Evolutionary conservation across 140 eudicot genomes (phyloP).

Genomic region (Flaveria floridana): DNA sequence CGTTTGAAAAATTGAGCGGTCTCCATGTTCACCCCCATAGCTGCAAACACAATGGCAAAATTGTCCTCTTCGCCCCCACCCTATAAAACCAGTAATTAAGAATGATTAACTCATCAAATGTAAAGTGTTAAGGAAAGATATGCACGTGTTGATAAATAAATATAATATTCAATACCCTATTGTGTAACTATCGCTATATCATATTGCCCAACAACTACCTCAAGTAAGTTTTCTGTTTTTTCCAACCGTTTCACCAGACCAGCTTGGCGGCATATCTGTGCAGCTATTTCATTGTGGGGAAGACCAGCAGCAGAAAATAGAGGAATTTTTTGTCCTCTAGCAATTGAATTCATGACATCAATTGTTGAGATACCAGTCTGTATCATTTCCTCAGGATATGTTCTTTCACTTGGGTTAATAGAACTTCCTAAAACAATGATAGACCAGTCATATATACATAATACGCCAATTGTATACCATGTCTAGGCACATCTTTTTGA

Average conservation of each 20-base stretch:
- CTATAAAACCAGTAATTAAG: constrained; percentile 26
- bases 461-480: neutral
- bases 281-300: constrained; percentile 98
- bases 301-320: constrained; percentile 98
- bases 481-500: neutral
- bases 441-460: constrained; percentile 1
- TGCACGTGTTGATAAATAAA: neutral
- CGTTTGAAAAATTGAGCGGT: constrained; percentile 98
- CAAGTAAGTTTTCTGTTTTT: constrained; percentile 74
- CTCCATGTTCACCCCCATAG: constrained; percentile 99
- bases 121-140: neutral
- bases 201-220: constrained; percentile 43
- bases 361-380: constrained; percentile 94
- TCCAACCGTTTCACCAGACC: constrained; percentile 92
- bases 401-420: constrained; percentile 96
- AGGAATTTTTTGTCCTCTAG: constrained; percentile 98
- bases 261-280: constrained; percentile 97
- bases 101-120: neutral
- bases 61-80: constrained; percentile 84
- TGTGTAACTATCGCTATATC: neutral
- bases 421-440: constrained; percentile 71
- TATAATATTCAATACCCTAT: neutral
- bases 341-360: constrained; percentile 97
- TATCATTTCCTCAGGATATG: constrained; percentile 97
- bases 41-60: constrained; percentile 97